Evolutionary conservation across 164 flowering plant genomes (phyloP), one percentile per base, ranked within the genome.

Genomic region (Akebia trifoliata): DNA sequence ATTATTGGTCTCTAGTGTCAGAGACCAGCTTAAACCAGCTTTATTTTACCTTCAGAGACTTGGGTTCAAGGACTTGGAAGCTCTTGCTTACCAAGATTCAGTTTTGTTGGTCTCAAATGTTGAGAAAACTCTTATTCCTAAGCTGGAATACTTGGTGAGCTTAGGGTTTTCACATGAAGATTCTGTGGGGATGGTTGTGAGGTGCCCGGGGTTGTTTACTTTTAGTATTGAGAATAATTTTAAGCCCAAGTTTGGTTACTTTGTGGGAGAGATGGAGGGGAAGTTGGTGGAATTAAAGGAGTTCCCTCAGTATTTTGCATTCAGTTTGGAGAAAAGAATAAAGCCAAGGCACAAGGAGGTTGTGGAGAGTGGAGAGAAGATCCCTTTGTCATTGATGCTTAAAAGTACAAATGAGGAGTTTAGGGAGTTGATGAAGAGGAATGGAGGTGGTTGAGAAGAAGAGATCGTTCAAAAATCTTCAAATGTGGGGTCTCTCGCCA

Each of bases 281-380:
- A 61, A 43, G 11, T 62, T 84, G 78, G 79, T 69, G 63, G 96
- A 85, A 37, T 56, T 93, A 72, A 87, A 67, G 72, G 89, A 71
- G 32, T 93, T 93, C 55, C 99, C 99, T 40, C 97, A 90, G 78
- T 93, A 81, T 50, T 93, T 90, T 68, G 78, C 87, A 0, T 93
- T 93, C 60, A 93, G 99, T 64, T 69, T 93, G 81, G 99, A 90
- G 74, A 90, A 86, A 55, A 81, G 99, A 70, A 93, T 93, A 29
- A 80, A 78, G 79, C 90, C 83, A 0, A 74, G 97, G 76, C 89
- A 86, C 49, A 42, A 47, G 65, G 84, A 76, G 76, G 66, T 60
- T 49, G 68, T 78, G 60, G 39, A 74, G 56, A 59, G 59, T 50
- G 90, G 92, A 8, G 43, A 72, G 9, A 51, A 64, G 52, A 26